Evolutionary conservation across 73 alveolate genomes (phyloP).

Genomic region (Paramecium pentaurelia): DNA sequence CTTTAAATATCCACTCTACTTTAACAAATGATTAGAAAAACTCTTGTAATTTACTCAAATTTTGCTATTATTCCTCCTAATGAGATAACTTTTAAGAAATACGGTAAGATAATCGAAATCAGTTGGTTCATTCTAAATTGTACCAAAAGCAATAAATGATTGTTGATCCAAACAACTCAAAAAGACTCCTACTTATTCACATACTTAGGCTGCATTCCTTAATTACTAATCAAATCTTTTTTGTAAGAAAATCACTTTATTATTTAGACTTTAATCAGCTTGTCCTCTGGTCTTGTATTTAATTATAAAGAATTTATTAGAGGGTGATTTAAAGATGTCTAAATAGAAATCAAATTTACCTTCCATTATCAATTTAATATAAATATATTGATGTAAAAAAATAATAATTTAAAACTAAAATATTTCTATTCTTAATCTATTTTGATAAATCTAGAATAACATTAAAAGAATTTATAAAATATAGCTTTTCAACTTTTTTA

Average conservation of each 20-base stretch:
- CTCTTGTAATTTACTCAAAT: background rate
- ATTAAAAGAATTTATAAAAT: background rate
- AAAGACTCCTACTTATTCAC: background rate
- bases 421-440: background rate
- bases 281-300: constrained; percentile 1
- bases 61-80: background rate
- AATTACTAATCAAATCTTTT: background rate
- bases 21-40: background rate
- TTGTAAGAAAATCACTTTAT: background rate
- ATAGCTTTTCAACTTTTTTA: background rate
- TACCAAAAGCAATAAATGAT: constrained; percentile 18
- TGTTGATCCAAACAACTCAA: constrained; percentile 17
- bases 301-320: background rate
- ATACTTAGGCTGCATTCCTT: constrained; percentile 17
- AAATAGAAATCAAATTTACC: background rate
- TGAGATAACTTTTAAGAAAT: background rate
- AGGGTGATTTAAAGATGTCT: background rate
- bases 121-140: background rate
- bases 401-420: background rate
- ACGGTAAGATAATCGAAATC: constrained; percentile 1
- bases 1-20: background rate
- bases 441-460: background rate
- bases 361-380: background rate
- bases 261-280: background rate
- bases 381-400: background rate